A percentile compares a stretch with the other conserved stretches of the same genome.
Conservation (phyloP, 257 asterid genomes). For the Nicotiana paniculata region DNA sequence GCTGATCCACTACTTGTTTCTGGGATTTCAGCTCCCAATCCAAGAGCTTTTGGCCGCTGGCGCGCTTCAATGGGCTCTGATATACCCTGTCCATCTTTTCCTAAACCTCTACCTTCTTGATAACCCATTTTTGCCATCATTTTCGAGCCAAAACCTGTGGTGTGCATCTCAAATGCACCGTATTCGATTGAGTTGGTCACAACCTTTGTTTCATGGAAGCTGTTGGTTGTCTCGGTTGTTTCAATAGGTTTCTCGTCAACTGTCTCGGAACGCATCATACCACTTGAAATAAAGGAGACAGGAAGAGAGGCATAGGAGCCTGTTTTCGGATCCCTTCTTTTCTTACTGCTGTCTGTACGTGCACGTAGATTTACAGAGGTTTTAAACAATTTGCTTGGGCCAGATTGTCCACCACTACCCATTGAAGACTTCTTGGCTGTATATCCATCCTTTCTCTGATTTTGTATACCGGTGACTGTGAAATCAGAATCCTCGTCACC, state of each 20-base stretch:
- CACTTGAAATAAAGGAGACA: constrained; percentile 74
- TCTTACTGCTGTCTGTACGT: constrained; percentile 36
- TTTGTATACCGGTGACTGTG: constrained; percentile 30
- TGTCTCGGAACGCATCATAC: constrained; percentile 45
- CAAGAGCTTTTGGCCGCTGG: constrained; percentile 89
- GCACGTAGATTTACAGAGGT: constrained; percentile 17
- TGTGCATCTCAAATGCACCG: constrained; percentile 86
- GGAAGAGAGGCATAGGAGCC: constrained; percentile 77
- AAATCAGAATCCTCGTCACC: constrained; percentile 55
- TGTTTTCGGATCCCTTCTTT: constrained; percentile 30
- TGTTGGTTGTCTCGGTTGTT: constrained; percentile 30
- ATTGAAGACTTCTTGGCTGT: constrained; percentile 25
- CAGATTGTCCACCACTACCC: constrained; percentile 27
- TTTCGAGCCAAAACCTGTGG: constrained; percentile 95
- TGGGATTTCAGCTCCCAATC: constrained; percentile 75
- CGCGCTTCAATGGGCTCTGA: constrained; percentile 69
- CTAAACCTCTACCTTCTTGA: constrained; percentile 72
- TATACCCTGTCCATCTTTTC: constrained; percentile 83
- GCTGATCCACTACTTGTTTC: constrained; percentile 33
- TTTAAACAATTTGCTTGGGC: constrained; percentile 27
- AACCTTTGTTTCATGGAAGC: constrained; percentile 22
- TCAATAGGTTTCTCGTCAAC: constrained; percentile 25
- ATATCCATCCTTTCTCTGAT: constrained; percentile 20
- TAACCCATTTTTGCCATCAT: constrained; percentile 98
- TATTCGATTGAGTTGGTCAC: constrained; percentile 30